These are phyloP conservation scores for Cicer cuneatum DNA, from an alignment of 306 rosid species.

Conservation along the genomic window DNA sequence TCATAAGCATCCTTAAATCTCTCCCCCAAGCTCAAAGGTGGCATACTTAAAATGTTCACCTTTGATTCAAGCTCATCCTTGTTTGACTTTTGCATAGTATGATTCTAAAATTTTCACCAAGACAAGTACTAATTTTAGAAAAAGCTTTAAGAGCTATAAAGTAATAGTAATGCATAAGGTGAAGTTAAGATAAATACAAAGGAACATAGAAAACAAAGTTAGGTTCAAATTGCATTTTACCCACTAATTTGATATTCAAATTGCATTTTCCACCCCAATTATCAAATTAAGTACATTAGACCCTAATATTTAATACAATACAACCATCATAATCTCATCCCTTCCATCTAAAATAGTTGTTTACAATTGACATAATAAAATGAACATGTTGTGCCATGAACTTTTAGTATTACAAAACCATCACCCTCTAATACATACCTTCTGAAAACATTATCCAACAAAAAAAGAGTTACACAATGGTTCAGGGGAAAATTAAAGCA, in stretches of 20 bases:
- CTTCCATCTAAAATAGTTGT: constrained; percentile 16
- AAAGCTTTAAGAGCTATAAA: constrained; percentile 19
- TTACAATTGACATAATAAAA: constrained; percentile 31
- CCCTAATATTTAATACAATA: not conserved
- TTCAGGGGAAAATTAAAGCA: not conserved
- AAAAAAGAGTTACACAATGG: not conserved
- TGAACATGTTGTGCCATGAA: not conserved
- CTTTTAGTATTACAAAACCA: not conserved
- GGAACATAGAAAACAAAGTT: not conserved
- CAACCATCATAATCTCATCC: not conserved
- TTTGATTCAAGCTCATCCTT: constrained; percentile 50
- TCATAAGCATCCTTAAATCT: constrained; percentile 88
- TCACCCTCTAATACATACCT: not conserved
- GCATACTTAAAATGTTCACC: constrained; percentile 63
- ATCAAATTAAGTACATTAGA: constrained; percentile 3
- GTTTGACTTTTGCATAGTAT: constrained; percentile 47
- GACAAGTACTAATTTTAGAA: constrained; percentile 35
- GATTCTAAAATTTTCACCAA: constrained; percentile 52
- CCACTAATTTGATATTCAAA: constrained; percentile 7
- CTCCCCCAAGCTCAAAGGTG: constrained; percentile 87
- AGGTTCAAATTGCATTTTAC: constrained; percentile 33
- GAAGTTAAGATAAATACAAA: constrained; percentile 15
- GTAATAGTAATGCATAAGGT: constrained; percentile 6
- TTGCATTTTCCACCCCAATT: constrained; percentile 7
- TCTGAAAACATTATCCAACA: constrained; percentile 10